Conservation (phyloP, 371 early-diverging fungal species). For the Mortierella sp. region DNA sequence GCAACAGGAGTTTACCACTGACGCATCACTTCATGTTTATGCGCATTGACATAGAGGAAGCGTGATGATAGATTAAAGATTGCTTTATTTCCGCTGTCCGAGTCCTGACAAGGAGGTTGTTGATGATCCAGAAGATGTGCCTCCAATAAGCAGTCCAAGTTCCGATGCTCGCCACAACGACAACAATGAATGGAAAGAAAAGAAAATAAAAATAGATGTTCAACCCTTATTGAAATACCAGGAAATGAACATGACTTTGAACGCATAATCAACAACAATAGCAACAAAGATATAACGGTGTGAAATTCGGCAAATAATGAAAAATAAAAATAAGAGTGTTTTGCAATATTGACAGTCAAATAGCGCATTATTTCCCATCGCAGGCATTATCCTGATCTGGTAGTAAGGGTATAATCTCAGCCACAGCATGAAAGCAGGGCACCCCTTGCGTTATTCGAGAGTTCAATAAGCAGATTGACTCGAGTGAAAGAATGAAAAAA, state of each 20-base stretch:
- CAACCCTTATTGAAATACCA: not conserved
- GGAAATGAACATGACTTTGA: not conserved
- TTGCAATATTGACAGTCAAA: conserved; percentile 20
- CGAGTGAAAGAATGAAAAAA: conserved; percentile 1
- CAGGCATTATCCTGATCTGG: conserved; percentile 60
- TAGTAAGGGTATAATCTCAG: conserved; percentile 60
- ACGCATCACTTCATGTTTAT: no score
- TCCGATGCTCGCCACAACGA: not conserved
- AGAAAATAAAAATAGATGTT: not conserved
- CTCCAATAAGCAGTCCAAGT: not conserved
- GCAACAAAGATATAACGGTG: no score
- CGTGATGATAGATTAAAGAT: not conserved
- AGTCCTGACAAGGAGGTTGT: not conserved
- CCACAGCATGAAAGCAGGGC: conserved; percentile 43
- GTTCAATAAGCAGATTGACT: conserved; percentile 11
- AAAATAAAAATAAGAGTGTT: conserved; percentile 2
- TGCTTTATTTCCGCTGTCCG: not conserved
- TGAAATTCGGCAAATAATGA: no score
- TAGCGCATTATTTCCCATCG: conserved; percentile 53
- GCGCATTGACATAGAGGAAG: no score
- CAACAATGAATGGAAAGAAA: not conserved
- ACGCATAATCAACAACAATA: not conserved
- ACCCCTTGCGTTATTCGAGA: conserved; percentile 52
- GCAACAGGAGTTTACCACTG: no score
- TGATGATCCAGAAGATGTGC: not conserved